Evolutionary conservation across 2,329 filamentous ascomycete genomes (phyloP).

Genomic region (Bipolaris zeicola): DNA sequence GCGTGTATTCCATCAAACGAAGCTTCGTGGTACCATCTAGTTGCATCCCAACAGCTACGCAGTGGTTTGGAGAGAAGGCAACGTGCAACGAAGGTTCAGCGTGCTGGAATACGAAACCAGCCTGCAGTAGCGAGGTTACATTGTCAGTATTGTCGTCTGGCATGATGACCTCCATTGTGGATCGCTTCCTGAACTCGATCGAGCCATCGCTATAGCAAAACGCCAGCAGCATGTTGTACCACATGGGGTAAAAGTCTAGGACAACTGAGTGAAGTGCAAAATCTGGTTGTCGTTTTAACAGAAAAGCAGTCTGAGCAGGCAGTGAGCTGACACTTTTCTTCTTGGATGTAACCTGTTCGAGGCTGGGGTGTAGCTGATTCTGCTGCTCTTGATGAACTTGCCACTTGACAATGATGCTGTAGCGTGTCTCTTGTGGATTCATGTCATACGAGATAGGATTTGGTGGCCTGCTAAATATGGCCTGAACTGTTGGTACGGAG

Average conservation of each 20-base stretch:
- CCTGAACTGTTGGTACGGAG: constrained; percentile 68
- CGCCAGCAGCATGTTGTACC: constrained; percentile 73
- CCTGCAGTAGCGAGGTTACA: constrained; percentile 74
- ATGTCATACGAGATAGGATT: constrained; percentile 47
- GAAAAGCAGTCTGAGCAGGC: constrained; percentile 43
- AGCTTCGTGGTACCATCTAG: constrained; percentile 52
- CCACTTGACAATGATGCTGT: constrained; percentile 83
- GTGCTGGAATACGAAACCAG: constrained; percentile 74
- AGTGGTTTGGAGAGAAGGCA: constrained; percentile 56
- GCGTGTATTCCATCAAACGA: constrained; percentile 50
- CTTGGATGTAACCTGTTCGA: constrained; percentile 74
- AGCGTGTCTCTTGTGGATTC: constrained; percentile 66
- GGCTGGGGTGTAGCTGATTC: constrained; percentile 69
- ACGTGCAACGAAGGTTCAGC: constrained; percentile 62
- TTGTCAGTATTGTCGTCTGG: constrained; percentile 67
- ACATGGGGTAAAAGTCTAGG: constrained; percentile 69
- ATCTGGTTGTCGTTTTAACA: constrained; percentile 65
- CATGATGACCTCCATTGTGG: constrained; percentile 71
- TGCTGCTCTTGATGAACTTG: constrained; percentile 71
- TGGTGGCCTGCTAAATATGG: constrained; percentile 69
- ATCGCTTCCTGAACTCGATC: constrained; percentile 78
- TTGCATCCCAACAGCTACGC: constrained; percentile 53
- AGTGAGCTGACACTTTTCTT: constrained; percentile 59
- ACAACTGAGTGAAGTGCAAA: constrained; percentile 72
- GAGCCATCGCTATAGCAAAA: constrained; percentile 80